phyloP scores from a whole-genome alignment of 169 alveolate genomes.

The Plasmodium falciparum region DNA sequence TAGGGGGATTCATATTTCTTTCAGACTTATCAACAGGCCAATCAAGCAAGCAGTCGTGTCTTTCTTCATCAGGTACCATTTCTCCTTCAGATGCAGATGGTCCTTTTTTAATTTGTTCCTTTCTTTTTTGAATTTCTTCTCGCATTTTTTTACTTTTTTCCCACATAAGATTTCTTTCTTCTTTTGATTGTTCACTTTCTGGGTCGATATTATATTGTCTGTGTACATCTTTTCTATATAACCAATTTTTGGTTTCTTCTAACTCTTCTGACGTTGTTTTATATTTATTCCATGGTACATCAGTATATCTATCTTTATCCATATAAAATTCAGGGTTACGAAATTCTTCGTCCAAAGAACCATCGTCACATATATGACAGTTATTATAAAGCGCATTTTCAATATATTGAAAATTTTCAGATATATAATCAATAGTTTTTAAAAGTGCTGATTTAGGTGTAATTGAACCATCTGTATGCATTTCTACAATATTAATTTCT shows the following conservation, averaged over 20 bases:
- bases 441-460: conserved; percentile 89
- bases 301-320: conserved; percentile 85
- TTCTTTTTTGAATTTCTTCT: conserved; percentile 66
- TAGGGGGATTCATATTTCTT: conserved; percentile 76
- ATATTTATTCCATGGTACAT: conserved; percentile 92
- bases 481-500: conserved; percentile 88
- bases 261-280: conserved; percentile 82
- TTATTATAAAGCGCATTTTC: conserved; percentile 83
- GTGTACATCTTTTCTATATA: conserved; percentile 86
- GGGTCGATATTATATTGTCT: conserved; percentile 90
- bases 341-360: conserved; percentile 83
- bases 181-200: conserved; percentile 84
- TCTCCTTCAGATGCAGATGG: conserved; percentile 71
- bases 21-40: conserved; percentile 77
- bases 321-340: conserved; percentile 85
- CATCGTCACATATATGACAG: conserved; percentile 83
- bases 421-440: conserved; percentile 82
- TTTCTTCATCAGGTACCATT: conserved; percentile 61
- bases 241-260: conserved; percentile 82
- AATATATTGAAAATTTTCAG: conserved; percentile 81
- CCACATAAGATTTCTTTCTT: conserved; percentile 79
- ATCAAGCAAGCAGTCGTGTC: conserved; percentile 77
- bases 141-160: conserved; percentile 57
- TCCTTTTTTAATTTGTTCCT: conserved; percentile 73
- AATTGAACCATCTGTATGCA: conserved; percentile 91